phyloP scores from a whole-genome alignment of 2,329 filamentous ascomycete species.

The Harringtonia lauricola region DNA sequence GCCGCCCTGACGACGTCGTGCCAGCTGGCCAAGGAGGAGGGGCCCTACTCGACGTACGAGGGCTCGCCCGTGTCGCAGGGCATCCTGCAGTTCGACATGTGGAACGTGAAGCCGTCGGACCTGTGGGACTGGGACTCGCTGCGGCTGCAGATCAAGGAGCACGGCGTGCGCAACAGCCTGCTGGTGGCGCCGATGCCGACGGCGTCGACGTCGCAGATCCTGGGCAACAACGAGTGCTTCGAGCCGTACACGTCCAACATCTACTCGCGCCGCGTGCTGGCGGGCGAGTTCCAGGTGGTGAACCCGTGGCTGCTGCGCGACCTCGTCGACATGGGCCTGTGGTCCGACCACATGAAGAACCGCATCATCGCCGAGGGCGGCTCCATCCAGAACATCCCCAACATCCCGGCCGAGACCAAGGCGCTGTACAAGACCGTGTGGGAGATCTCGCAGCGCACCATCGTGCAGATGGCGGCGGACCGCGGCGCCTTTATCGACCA shows the following conservation, averaged over 20 bases:
- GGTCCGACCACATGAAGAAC: slow-evolving; percentile 99
- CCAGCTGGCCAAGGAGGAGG: slow-evolving; percentile 72
- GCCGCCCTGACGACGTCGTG: slow-evolving; percentile 82
- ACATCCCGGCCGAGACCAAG: slow-evolving; percentile 93
- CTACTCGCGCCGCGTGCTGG: slow-evolving; percentile 94
- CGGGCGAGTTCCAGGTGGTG: slow-evolving; percentile 98
- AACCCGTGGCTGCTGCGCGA: slow-evolving; percentile 99
- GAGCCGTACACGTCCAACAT: slow-evolving; percentile 99
- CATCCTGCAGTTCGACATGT: slow-evolving; percentile 97
- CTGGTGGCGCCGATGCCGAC: slow-evolving; percentile 97
- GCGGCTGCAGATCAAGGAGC: slow-evolving; percentile 83
- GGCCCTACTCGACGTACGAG: slow-evolving; percentile 81
- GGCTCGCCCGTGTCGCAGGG: slow-evolving; percentile 92
- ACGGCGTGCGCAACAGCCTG: slow-evolving; percentile 91
- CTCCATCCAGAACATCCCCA: slow-evolving; percentile 93
- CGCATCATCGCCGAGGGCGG: slow-evolving; percentile 96
- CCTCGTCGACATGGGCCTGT: slow-evolving; percentile 91
- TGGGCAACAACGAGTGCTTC: slow-evolving; percentile 99
- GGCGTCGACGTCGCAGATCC: slow-evolving; percentile 91
- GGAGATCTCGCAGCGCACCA: slow-evolving; percentile 94
- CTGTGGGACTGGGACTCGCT: slow-evolving; percentile 93
- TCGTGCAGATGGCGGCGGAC: slow-evolving; percentile 96
- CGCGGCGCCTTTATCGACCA: slow-evolving; percentile 98
- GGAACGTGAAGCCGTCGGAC: slow-evolving; percentile 84
- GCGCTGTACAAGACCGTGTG: slow-evolving; percentile 98